Base-by-base conservation (phyloP, 208 protist species). In the Crithidia fasciculata region DNA sequence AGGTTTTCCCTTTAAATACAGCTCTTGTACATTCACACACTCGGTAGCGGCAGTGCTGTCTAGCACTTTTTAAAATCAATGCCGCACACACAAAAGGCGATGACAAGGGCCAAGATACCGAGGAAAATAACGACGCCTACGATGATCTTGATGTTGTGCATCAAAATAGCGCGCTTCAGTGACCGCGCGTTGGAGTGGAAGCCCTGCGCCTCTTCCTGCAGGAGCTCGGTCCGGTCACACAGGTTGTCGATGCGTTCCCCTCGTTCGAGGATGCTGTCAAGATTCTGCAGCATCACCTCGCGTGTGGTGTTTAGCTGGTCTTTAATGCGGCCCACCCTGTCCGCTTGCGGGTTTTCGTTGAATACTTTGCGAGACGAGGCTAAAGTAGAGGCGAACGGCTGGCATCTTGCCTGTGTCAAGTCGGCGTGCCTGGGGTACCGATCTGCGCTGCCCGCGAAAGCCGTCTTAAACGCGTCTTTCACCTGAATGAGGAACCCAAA, bases 171-270 rank as follows among this genome's bases (percentile, higher is more conserved):
- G n/a, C 69, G 53, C 52, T 92, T 90, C 12, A 96, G 63, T 16
- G 58, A 64, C 16, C 79, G 55, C 28, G 88, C 69, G 60, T 86
- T 88, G 7, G 78, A 82, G 63, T 91, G 75, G 57, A 95, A 95
- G 10, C 82, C 78, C 39, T 90, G 81, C 3, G 92, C 90, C 53
- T 91, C 82, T 49, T 87, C 79, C 0, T 76, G 67, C 28, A 97
- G 54, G 16, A 90, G 64, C 18, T 90, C 90, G 2, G 92, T 94
- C 16, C 89, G 82, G 66, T 95, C 88, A 68, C 87, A 93, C 36
- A 97, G 65, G 15, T 58, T 86, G 66, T 96, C 90, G 57, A 97
- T 93, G n/a, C 85, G 67, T 68, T 96, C 90, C 5, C 91, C 91
- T 28, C 94, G 80, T 36, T 91, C 87, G 41, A 96, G 76, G 18